These are phyloP conservation scores for Hygrocybe punicea DNA, from an alignment of 768 basidiomycete genomes.

Conservation along the genomic window DNA sequence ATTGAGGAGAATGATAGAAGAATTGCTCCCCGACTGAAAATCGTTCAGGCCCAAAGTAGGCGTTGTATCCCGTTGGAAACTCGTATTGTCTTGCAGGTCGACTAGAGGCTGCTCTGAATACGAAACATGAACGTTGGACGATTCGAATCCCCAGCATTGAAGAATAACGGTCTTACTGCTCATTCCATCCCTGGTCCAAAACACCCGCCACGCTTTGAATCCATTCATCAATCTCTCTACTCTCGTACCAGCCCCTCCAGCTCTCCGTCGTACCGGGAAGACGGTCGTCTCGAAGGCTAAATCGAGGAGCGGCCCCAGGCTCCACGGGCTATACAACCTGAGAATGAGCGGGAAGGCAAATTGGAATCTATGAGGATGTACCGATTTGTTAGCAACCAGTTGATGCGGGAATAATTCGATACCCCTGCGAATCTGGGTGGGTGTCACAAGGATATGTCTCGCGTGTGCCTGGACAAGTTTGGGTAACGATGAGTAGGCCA, in stretches of 20 bases:
- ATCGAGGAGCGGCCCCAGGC: conserved; percentile 58
- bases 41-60: conserved; percentile 77
- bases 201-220: conserved; percentile 83
- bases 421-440: conserved; percentile 47
- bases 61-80: conserved; percentile 91
- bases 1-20: conserved; percentile 67
- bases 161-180: conserved; percentile 53
- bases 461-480: conserved; percentile 80
- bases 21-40: conserved; percentile 84
- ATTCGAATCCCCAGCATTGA: not conserved
- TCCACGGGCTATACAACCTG: conserved; percentile 65
- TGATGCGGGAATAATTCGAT: conserved; percentile 83
- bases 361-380: conserved; percentile 26
- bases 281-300: conserved; percentile 72
- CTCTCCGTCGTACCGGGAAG: conserved; percentile 67
- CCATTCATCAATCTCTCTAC: conserved; percentile 89
- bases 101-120: conserved; percentile 52
- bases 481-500: conserved; percentile 70
- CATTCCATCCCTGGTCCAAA: conserved; percentile 85
- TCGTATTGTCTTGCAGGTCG: conserved; percentile 75
- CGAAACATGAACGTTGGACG: not conserved
- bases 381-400: conserved; percentile 78
- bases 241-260: conserved; percentile 80
- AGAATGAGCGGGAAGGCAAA: not conserved
- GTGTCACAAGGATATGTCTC: conserved; percentile 57